Conservation (phyloP, 805 yeast species). For the Lipomyces lipofer region DNA sequence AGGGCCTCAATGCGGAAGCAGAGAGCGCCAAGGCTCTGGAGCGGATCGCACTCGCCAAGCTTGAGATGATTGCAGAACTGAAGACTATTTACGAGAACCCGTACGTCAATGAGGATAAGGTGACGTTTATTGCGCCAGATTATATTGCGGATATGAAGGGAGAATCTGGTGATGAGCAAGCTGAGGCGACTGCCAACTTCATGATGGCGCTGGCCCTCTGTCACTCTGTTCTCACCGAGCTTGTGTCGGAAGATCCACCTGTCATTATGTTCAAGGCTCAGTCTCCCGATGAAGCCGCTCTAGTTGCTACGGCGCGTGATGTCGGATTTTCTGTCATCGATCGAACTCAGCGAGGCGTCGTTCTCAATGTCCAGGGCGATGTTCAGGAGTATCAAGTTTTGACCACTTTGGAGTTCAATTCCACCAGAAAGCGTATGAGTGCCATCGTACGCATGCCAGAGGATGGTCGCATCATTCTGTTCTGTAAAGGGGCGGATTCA, state of each 20-base stretch:
- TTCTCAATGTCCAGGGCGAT: conserved; percentile 49
- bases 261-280: conserved; percentile 66
- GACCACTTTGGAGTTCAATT: conserved; percentile 62
- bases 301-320: conserved; percentile 75
- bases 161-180: conserved; percentile 45
- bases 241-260: conserved; percentile 42
- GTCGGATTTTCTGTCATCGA: conserved; percentile 65
- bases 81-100: conserved; percentile 44
- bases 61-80: conserved; percentile 51
- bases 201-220: conserved; percentile 69
- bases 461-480: conserved; percentile 46
- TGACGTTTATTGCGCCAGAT: conserved; percentile 65
- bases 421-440: conserved; percentile 79
- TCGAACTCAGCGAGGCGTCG: conserved; percentile 51
- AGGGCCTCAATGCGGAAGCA: conserved; percentile 58
- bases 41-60: conserved; percentile 47
- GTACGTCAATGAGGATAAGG: conserved; percentile 50
- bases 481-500: conserved; percentile 76
- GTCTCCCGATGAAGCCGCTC: conserved; percentile 81
- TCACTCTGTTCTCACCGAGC: conserved; percentile 72
- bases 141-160: conserved; percentile 56
- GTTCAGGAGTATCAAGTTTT: conserved; percentile 51
- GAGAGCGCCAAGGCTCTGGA: conserved; percentile 48
- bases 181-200: conserved; percentile 54
- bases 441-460: conserved; percentile 55